phyloP scores from a whole-genome alignment of 345 rosid genomes.

The Euphorbia peplus region DNA sequence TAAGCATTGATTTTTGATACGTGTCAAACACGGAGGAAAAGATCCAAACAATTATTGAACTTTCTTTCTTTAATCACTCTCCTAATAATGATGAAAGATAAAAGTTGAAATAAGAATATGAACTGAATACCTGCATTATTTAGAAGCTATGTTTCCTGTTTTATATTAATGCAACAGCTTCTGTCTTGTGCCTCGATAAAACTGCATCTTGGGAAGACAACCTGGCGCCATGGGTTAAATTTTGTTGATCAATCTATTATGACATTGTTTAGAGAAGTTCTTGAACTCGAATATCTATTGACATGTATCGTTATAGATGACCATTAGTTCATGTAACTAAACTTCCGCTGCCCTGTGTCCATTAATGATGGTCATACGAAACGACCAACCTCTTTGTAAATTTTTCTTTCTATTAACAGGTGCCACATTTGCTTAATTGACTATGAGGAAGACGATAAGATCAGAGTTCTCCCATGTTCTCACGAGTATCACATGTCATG shows the following conservation, averaged over 20 bases:
- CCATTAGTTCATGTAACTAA: not conserved
- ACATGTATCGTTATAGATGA: not conserved
- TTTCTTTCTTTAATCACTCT: not conserved
- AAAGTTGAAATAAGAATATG: not conserved
- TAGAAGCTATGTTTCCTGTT: not conserved
- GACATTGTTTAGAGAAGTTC: not conserved
- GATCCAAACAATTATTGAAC: not conserved
- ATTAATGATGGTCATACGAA: not conserved
- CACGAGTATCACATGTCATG: constrained; percentile 28
- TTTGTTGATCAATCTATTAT: not conserved
- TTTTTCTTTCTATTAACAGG: constrained; percentile 1
- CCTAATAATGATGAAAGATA: not conserved
- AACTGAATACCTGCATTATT: not conserved
- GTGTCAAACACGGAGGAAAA: not conserved
- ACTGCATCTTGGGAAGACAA: not conserved
- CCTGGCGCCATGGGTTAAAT: not conserved
- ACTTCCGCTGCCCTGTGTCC: not conserved
- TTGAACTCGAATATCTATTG: not conserved
- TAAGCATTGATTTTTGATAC: not conserved
- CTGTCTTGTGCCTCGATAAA: not conserved
- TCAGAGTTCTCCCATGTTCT: constrained; percentile 30
- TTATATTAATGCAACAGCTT: not conserved
- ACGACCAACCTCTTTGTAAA: not conserved
- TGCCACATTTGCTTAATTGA: constrained; percentile 29
- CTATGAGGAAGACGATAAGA: constrained; percentile 26